Percentiles rank a stretch among this genome's conserved stretches.
Conservation (phyloP, 2,329 filamentous ascomycete genomes). For the Thelonectria olida region DNA sequence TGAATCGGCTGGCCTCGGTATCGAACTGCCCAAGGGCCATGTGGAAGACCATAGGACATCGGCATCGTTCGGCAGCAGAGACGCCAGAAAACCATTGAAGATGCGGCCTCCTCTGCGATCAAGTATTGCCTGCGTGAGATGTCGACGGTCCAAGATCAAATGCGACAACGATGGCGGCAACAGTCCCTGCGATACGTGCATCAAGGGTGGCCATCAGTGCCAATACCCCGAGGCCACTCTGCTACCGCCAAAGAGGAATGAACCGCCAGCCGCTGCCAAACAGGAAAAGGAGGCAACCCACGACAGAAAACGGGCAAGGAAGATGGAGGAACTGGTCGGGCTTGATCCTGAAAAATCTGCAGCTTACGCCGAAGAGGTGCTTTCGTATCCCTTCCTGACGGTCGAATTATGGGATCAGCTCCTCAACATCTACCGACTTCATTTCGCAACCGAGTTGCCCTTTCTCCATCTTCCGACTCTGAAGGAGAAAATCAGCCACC, state of each 20-base stretch:
- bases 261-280: conserved; percentile 48
- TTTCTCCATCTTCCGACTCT: conserved; percentile 76
- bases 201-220: conserved; percentile 76
- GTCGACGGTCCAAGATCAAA: conserved; percentile 85
- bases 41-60: conserved; percentile 19
- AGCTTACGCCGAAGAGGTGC: conserved; percentile 63
- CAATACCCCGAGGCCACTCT: conserved; percentile 66
- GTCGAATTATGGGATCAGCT: conserved; percentile 73
- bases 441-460: conserved; percentile 77
- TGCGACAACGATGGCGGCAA: conserved; percentile 81
- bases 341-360: conserved; percentile 49
- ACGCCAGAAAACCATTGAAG: conserved; percentile 24
- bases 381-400: conserved; percentile 70
- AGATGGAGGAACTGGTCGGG: conserved; percentile 54
- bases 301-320: conserved; percentile 60
- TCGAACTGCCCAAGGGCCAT: conserved; percentile 21
- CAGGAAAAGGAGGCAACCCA: conserved; percentile 53
- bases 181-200: conserved; percentile 78
- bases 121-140: conserved; percentile 80
- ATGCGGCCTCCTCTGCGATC: conserved; percentile 70
- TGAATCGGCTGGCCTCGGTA: conserved; percentile 16
- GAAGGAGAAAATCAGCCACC: conserved; percentile 59
- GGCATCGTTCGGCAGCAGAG: conserved; percentile 10
- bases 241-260: conserved; percentile 53
- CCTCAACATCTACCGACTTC: conserved; percentile 74